These are phyloP conservation scores for Suillus subluteus DNA, from an alignment of 768 basidiomycete species.

Conservation along the genomic window DNA sequence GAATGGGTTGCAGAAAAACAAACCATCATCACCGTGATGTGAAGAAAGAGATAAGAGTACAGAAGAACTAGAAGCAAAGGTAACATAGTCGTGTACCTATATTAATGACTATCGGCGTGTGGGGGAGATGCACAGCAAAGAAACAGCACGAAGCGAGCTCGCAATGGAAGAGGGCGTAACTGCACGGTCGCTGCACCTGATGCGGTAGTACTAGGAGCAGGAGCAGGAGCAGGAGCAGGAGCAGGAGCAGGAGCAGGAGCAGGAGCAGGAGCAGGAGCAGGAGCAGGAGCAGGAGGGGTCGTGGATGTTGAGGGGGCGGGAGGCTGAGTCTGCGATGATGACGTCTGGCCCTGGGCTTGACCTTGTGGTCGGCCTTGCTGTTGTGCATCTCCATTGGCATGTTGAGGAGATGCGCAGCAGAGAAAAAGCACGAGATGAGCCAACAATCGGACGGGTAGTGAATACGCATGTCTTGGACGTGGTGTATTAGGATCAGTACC, in stretches of 20 bases:
- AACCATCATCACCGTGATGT: background rate
- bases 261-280: too few relatives aligned
- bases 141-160: background rate
- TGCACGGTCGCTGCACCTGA: background rate
- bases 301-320: background rate
- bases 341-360: background rate
- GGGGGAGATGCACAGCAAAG: background rate
- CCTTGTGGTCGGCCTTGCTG: background rate
- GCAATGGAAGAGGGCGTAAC: background rate
- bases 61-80: background rate
- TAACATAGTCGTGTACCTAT: background rate
- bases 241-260: background rate
- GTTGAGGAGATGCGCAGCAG: background rate
- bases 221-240: background rate
- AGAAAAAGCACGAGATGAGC: background rate
- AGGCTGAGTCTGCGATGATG: background rate
- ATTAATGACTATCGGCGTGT: background rate
- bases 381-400: background rate
- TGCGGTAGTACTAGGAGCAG: background rate
- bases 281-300: background rate
- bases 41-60: too few relatives aligned
- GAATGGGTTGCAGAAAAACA: too few relatives aligned
- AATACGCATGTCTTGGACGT: background rate
- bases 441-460: background rate
- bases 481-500: background rate